A percentile compares a stretch with the other conserved stretches of the same genome.
Conservation (phyloP, 108 stramenopile species). For the Fragilaria crotonensis region DNA sequence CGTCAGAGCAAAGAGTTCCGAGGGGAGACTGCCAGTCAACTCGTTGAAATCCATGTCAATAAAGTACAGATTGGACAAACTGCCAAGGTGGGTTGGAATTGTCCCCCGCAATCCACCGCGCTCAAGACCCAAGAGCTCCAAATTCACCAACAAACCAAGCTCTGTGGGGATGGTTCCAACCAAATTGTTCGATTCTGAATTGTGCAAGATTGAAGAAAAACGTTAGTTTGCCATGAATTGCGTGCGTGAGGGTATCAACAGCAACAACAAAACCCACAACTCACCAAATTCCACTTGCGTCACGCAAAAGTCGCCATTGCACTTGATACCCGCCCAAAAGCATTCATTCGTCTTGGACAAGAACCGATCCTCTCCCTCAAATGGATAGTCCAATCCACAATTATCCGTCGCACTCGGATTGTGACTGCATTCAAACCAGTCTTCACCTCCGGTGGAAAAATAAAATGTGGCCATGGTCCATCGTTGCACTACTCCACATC, state of each 20-base stretch:
- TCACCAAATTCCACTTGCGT: constrained; percentile 37
- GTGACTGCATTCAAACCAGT: constrained; percentile 42
- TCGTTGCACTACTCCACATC: constrained; percentile 46
- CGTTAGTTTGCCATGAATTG: not conserved
- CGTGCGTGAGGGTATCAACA: not conserved
- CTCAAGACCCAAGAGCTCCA: constrained; percentile 40
- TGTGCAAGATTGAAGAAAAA: not conserved
- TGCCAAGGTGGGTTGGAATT: constrained; percentile 9
- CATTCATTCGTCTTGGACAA: constrained; percentile 35
- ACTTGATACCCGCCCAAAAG: constrained; percentile 48
- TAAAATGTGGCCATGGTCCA: constrained; percentile 72
- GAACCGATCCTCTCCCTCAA: constrained; percentile 17
- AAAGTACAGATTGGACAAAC: constrained; percentile 3
- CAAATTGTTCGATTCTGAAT: constrained; percentile 45
- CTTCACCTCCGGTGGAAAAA: constrained; percentile 51
- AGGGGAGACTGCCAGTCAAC: constrained; percentile 32
- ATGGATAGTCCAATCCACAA: constrained; percentile 27
- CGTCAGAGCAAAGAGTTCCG: constrained; percentile 31
- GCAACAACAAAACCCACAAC: constrained; percentile 1
- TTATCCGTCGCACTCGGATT: constrained; percentile 11
- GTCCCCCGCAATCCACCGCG: constrained; percentile 40
- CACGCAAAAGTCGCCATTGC: constrained; percentile 26
- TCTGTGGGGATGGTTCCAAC: constrained; percentile 48
- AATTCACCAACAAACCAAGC: constrained; percentile 35
- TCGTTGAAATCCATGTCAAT: constrained; percentile 40